Percentiles rank a stretch among this genome's conserved stretches.
Conservation (phyloP, 1,139 yeast genomes). For the Torulaspora globosa region DNA sequence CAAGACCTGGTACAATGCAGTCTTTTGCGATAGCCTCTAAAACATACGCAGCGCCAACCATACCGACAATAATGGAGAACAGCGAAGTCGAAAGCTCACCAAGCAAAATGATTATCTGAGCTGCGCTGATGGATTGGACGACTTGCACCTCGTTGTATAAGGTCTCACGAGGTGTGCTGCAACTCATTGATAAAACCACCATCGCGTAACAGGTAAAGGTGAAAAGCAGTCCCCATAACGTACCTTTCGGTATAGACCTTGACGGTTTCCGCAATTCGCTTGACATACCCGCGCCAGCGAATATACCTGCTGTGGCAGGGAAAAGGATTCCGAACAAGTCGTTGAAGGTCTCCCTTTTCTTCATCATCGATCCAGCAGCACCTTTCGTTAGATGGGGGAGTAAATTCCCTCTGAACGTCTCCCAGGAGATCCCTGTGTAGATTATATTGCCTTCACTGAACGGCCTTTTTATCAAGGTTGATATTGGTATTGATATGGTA, state of each 20-base stretch:
- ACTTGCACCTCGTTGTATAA: conserved; percentile 76
- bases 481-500: conserved; percentile 77
- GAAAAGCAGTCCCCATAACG: conserved; percentile 70
- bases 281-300: conserved; percentile 99
- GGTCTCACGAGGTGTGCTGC: conserved; percentile 72
- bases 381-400: conserved; percentile 78
- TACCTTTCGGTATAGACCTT: conserved; percentile 83
- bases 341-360: conserved; percentile 67
- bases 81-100: conserved; percentile 90
- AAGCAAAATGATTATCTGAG: conserved; percentile 65
- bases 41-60: conserved; percentile 89
- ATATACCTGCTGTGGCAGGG: conserved; percentile 97
- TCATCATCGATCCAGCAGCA: conserved; percentile 82
- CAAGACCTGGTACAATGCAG: conserved; percentile 71
- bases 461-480: conserved; percentile 62
- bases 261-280: conserved; percentile 90
- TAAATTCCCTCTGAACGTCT: conserved; percentile 59
- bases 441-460: conserved; percentile 46
- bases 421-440: conserved; percentile 73
- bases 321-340: conserved; percentile 90
- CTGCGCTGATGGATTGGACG: conserved; percentile 71
- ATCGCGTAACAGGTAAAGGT: conserved; percentile 70
- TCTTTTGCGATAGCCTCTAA: conserved; percentile 89
- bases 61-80: conserved; percentile 89
- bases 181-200: conserved; percentile 76